Evolutionary conservation across 2,329 filamentous ascomycete species (phyloP).

Genomic region (Aspergillus sp.): DNA sequence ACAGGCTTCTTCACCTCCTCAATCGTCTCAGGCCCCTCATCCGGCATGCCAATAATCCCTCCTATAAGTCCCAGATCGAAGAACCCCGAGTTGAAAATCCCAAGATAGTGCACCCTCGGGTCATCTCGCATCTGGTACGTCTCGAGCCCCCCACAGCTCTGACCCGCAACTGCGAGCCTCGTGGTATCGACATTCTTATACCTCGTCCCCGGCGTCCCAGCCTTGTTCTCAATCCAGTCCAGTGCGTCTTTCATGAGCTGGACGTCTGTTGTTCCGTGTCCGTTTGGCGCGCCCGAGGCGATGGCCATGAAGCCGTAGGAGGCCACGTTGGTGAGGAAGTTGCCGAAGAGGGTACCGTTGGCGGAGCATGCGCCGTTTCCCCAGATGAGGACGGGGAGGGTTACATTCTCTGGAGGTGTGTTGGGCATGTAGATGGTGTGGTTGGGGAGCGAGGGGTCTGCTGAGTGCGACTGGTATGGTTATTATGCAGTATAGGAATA

Average conservation of each 20-base stretch:
- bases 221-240: neutral
- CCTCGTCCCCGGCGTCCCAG: neutral
- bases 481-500: neutral
- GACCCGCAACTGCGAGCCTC: conserved; percentile 4
- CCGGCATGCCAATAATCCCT: neutral
- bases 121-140: conserved; percentile 12
- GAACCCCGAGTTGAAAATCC: conserved; percentile 10
- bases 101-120: conserved; percentile 1
- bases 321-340: conserved; percentile 11
- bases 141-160: conserved; percentile 11
- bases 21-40: neutral
- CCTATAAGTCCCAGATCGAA: neutral
- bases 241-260: conserved; percentile 2
- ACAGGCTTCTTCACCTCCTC: conserved; percentile 9
- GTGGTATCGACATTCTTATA: neutral
- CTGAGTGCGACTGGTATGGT: neutral
- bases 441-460: neutral
- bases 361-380: conserved; percentile 10
- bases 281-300: conserved; percentile 4
- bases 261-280: neutral
- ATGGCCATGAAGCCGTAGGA: conserved; percentile 10
- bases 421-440: conserved; percentile 10
- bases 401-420: neutral
- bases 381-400: conserved; percentile 12
- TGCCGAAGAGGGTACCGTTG: conserved; percentile 11